These are phyloP conservation scores for Rhodotorula sp. DNA, from an alignment of 1,284 basidiomycete genomes.

Conservation along the genomic window DNA sequence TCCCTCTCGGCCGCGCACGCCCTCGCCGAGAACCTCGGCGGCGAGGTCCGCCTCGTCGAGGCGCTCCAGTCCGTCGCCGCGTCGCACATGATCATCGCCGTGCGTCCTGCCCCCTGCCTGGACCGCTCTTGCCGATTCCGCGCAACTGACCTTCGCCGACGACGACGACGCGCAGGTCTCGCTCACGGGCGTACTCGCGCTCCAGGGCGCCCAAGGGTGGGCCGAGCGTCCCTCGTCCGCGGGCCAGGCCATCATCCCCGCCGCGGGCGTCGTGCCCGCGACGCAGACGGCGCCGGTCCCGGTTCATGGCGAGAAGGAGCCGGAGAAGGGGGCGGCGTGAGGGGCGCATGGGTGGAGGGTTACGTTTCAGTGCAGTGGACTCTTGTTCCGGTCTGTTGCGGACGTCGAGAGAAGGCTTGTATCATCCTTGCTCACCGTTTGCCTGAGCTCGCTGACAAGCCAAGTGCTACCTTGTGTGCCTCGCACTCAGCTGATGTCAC, in stretches of 20 bases:
- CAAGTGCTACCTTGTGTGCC: too few species aligned
- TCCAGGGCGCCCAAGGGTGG: constrained; percentile 38
- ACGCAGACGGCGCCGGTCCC: background rate
- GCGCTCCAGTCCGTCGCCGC: constrained; percentile 34
- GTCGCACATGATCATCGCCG: constrained; percentile 39
- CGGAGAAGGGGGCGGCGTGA: constrained; percentile 1
- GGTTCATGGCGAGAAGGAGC: constrained; percentile 1
- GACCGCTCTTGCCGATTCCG: background rate
- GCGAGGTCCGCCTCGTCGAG: constrained; percentile 19
- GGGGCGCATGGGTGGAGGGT: too few species aligned
- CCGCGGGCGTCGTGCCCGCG: background rate
- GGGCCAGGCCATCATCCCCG: background rate
- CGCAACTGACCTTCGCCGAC: too few species aligned
- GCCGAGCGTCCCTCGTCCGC: constrained; percentile 19
- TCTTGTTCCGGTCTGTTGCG: too few species aligned
- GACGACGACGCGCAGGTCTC: constrained; percentile 22
- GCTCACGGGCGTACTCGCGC: constrained; percentile 35
- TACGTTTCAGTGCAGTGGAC: too few species aligned
- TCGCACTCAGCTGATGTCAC: too few species aligned
- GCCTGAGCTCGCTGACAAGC: too few species aligned
- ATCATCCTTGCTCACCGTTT: too few species aligned
- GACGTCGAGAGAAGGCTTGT: too few species aligned
- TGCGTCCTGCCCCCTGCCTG: background rate
- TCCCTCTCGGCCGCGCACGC: background rate
- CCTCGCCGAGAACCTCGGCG: background rate